Evolutionary conservation across 148 eudicot genomes (phyloP).

Genomic region (Nyssa sinensis): DNA sequence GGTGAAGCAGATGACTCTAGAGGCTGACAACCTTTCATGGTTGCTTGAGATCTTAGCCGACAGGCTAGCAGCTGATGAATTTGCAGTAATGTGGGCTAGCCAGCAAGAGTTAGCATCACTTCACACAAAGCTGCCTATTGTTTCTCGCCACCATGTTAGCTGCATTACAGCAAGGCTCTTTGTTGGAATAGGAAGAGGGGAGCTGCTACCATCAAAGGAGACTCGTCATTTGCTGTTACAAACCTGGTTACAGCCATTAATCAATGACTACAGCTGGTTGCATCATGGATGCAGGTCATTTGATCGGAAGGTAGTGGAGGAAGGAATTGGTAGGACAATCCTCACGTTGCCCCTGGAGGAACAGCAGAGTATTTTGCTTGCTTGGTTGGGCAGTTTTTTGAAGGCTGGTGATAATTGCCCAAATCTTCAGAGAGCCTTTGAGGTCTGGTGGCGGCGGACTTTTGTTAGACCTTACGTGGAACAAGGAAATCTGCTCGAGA

Average conservation of each 20-base stretch:
- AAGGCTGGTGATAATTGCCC: slow-evolving; percentile 85
- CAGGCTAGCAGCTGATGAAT: slow-evolving; percentile 72
- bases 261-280: slow-evolving; percentile 79
- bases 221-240: slow-evolving; percentile 57
- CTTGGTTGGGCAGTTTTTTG: slow-evolving; percentile 78
- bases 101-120: slow-evolving; percentile 74
- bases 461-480: slow-evolving; percentile 76
- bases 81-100: slow-evolving; percentile 69
- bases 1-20: slow-evolving; percentile 56
- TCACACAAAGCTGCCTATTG: slow-evolving; percentile 53
- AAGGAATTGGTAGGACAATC: slow-evolving; percentile 90
- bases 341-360: slow-evolving; percentile 88
- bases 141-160: slow-evolving; percentile 66
- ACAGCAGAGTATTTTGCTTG: slow-evolving; percentile 76
- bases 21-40: slow-evolving; percentile 86
- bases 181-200: slow-evolving; percentile 91
- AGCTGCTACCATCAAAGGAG: slow-evolving; percentile 76
- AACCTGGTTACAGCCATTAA: slow-evolving; percentile 88
- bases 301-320: slow-evolving; percentile 85
- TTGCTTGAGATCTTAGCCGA: slow-evolving; percentile 84
- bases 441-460: slow-evolving; percentile 99
- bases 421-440: slow-evolving; percentile 86
- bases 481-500: slow-evolving; percentile 31
- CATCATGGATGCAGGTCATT: slow-evolving; percentile 83
- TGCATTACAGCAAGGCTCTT: slow-evolving; percentile 73